Evolutionary conservation across 371 early-diverging fungal genomes (phyloP), one percentile per base, ranked within the genome.

Genomic region (Syncephalastrum sp.): DNA sequence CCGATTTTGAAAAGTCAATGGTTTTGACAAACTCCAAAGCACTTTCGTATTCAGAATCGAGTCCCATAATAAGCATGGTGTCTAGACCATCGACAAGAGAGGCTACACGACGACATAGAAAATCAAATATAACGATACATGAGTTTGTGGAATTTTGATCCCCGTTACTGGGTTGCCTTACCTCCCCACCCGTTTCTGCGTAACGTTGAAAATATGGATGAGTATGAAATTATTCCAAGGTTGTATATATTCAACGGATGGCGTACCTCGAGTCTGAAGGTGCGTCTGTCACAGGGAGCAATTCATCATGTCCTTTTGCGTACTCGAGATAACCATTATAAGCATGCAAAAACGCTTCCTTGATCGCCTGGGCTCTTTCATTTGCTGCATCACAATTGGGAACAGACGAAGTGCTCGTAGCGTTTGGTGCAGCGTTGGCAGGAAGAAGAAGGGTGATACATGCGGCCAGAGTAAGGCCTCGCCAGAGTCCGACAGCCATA

Each of bases 21-120:
- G 21, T 38, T 29, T 48, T 53, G 41, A 86, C 69, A 3, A 67
- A 42, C 16, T 60, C 48, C 17, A 83, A 68, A 24, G 91, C 91
- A 25, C 77, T 68, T 5, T 70, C 46, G 60, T 86, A 96, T 56
- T 91, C 92, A 0, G 80, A 75, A 10, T 79, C 72, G 21, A 93
- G 65, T 0, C 83, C 89, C 91, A 94, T 89, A 38, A 97, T 72
- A 27, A 82, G 61, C 54, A 91, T 78, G 3, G 96, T 94, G 61
- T 94, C 95, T 19, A 96, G 75, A 13, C 90, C 75, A 66, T 96
- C 96, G 24, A 94, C 77, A 57, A 92, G 81, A 1, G 92, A 89
- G 50, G 83, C 83, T 75, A 50, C 76, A 13, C 13, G 1, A 7
- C 50, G 6, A 24, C 7, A 59, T 24, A 82, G 66, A 55, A 69